A percentile compares a stretch with the other conserved stretches of the same genome.
These are phyloP conservation scores for Backusella mclennaniae DNA, from an alignment of 192 early-diverging fungal genomes.

Conservation along the genomic window DNA sequence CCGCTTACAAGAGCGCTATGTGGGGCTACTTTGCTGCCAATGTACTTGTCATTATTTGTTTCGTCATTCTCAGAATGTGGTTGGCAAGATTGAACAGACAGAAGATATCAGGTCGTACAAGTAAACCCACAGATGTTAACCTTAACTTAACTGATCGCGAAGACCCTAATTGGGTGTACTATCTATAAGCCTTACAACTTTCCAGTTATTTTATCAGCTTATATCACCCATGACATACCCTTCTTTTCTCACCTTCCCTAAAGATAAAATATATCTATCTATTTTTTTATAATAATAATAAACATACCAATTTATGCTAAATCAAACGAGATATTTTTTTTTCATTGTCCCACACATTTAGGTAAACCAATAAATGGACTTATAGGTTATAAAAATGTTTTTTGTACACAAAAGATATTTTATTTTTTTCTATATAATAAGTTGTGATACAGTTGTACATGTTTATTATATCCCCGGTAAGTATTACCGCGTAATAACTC, in stretches of 20 bases:
- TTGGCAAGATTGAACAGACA: background rate
- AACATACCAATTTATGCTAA: background rate
- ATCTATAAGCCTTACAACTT: no score
- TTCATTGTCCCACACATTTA: background rate
- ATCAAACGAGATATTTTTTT: background rate
- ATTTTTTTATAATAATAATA: no score
- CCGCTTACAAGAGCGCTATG: constrained; percentile 11
- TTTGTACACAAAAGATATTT: background rate
- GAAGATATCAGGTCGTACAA: background rate
- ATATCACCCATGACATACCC: no score
- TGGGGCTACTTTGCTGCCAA: constrained; percentile 2
- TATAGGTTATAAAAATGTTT: background rate
- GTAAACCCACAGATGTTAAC: background rate
- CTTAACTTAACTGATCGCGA: constrained; percentile 8
- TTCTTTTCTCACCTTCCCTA: no score
- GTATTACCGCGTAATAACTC: background rate
- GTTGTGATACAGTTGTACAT: background rate
- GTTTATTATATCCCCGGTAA: background rate
- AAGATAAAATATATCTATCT: no score
- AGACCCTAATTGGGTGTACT: background rate
- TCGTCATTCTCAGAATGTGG: background rate
- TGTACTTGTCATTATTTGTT: constrained; percentile 6
- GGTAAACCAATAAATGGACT: background rate
- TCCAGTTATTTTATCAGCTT: no score
- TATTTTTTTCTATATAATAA: background rate